Base-by-base conservation (phyloP, 306 rosid species). In the Quillaja saponaria region DNA sequence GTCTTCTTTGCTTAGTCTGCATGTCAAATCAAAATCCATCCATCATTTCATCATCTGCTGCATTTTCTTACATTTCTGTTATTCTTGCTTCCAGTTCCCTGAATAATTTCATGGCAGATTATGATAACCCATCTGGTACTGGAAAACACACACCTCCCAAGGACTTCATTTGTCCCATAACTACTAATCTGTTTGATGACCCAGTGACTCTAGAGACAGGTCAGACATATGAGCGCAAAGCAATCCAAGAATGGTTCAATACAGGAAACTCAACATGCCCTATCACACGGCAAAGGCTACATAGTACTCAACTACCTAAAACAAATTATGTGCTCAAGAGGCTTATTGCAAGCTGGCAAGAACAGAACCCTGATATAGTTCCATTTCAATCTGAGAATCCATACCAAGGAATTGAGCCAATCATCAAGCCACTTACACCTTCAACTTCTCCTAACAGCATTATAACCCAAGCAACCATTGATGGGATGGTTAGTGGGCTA, bases 161-260 rank as follows among this genome's bases (percentile, higher is more conserved):
- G 77, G 96, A 92, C 72, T 88, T 86, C 66, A 90, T 88, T 33
- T 92, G 98, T 68, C 95, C 98, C 57, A 92, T 86, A 57, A 92
- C 96, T 14, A 84, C 90, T 75, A 80, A 85, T 71, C 59, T 91
- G 14, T 91, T 91, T 80, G 81, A 88, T 69, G 98, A 92, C 68
- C 98, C 98, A 0, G 98, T 92, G 63, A 92, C 98, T 35, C 87
- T 92, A 35, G 96, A 92, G 77, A 92, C 96, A 6, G 98, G 96
- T 20, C 96, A 92, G 64, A 88, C 98, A 58, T 92, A 81, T 51
- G 98, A 92, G 82, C 87, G 96, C 8, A 71, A 50, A 69, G 98
- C 98, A 6, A 92, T 86, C 10, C 95, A 84, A 47, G 95, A 92
- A 69, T 92, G 98, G 98, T 80, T 88, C 39, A 85, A 82, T 47